Evolutionary conservation across 1,284 basidiomycete genomes (phyloP).

Genomic region (Sporisorium reilianum): DNA sequence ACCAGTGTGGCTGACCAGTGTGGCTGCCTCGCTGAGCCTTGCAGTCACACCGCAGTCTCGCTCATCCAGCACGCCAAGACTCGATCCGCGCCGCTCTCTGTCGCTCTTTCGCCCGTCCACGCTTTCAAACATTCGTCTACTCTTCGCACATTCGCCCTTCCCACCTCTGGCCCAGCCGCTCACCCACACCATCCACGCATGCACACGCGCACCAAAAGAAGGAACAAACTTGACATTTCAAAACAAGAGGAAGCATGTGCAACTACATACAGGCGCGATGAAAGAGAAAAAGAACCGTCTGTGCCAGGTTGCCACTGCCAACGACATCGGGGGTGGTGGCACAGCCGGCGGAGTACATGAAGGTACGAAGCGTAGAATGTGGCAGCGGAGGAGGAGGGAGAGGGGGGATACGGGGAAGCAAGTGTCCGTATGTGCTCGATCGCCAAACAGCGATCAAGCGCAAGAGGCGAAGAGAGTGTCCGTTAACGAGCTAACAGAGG

Average conservation of each 20-base stretch:
- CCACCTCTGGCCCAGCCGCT: too few species aligned
- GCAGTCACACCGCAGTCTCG: too few species aligned
- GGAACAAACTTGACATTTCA: conserved; percentile 1
- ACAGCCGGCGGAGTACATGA: conserved; percentile 1
- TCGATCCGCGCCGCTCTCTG: too few species aligned
- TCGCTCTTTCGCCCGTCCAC: too few species aligned
- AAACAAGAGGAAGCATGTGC: neutral
- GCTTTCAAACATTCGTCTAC: too few species aligned
- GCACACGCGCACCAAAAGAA: too few species aligned
- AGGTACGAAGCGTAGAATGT: neutral
- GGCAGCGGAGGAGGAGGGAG: neutral
- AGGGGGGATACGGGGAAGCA: neutral
- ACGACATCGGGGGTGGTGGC: neutral
- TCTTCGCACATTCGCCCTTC: too few species aligned
- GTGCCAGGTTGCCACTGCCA: neutral
- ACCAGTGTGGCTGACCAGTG: too few species aligned
- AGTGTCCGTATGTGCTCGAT: conserved; percentile 5
- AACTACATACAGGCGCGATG: conserved; percentile 5
- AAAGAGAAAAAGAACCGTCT: too few species aligned
- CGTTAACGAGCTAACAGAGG: conserved; percentile 2
- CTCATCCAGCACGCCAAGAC: too few species aligned
- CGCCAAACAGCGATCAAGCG: neutral
- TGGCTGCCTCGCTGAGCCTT: too few species aligned
- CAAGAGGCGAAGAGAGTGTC: neutral
- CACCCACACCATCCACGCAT: neutral